Evolutionary conservation across 257 asterid species (phyloP).

Genomic region (Solanum bulbocastanum): DNA sequence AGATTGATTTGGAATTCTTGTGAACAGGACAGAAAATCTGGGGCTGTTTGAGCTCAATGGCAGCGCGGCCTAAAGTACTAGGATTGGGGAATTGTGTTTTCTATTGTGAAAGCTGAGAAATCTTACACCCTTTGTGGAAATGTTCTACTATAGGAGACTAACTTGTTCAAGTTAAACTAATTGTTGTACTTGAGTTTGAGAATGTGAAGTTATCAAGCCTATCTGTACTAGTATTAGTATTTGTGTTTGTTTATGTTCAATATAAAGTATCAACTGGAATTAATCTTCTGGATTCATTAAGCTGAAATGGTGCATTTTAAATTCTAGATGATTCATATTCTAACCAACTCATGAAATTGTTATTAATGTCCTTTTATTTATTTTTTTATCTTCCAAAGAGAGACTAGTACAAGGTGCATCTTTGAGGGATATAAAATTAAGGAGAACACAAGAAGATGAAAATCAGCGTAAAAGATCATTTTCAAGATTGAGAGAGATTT

Average conservation of each 20-base stretch:
- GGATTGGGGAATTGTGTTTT: background rate
- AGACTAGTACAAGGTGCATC: background rate
- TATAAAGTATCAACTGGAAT: background rate
- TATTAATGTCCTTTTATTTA: background rate
- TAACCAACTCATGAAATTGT: background rate
- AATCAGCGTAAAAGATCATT: background rate
- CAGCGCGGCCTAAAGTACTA: background rate
- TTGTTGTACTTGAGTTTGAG: background rate
- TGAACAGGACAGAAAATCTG: background rate
- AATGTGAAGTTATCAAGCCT: background rate
- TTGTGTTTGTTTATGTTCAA: background rate
- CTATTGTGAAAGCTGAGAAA: background rate
- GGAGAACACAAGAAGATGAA: background rate
- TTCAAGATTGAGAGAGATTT: background rate
- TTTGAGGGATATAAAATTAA: background rate
- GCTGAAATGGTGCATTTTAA: background rate
- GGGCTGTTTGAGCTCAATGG: background rate
- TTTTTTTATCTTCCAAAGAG: background rate
- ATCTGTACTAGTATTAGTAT: background rate
- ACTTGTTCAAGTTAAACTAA: background rate
- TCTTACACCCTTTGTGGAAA: background rate
- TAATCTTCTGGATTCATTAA: background rate
- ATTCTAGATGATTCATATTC: background rate
- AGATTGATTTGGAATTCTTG: constrained; percentile 24
- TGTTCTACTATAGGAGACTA: background rate